Conservation (phyloP, 495 filamentous ascomycete species). For the Podospora tetraspora region DNA sequence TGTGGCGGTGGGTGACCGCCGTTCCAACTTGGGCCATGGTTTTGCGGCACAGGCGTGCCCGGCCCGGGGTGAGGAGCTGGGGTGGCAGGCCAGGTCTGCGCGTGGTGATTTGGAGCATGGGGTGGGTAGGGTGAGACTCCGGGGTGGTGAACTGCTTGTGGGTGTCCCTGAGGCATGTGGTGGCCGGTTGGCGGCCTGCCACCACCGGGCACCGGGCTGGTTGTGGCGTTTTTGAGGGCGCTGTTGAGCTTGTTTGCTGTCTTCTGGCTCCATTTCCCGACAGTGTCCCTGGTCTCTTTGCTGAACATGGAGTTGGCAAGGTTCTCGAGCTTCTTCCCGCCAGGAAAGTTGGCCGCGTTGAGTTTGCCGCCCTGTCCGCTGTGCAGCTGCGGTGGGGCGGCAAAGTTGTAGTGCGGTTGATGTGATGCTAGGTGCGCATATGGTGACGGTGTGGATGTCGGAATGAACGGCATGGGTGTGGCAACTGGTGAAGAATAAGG, state of each 20-base stretch:
- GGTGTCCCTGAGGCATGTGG: neutral
- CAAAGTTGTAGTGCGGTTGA: conserved; percentile 12
- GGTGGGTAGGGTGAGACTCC: neutral
- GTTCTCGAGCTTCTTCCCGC: conserved; percentile 17
- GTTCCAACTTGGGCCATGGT: neutral
- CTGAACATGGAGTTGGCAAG: conserved; percentile 25
- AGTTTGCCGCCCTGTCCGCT: neutral
- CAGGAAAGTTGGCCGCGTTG: neutral
- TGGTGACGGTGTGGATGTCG: neutral
- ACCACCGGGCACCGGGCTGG: conserved; percentile 14
- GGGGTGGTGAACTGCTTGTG: neutral
- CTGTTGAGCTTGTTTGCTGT: conserved; percentile 22
- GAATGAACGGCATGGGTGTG: neutral
- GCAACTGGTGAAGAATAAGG: neutral
- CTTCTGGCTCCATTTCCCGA: conserved; percentile 27
- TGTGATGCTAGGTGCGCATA: neutral
- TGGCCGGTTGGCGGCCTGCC: conserved; percentile 1
- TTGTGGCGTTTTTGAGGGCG: conserved; percentile 21
- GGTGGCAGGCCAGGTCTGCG: neutral
- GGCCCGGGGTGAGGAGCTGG: neutral
- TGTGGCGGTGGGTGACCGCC: neutral
- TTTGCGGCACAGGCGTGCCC: neutral
- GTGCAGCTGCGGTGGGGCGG: neutral
- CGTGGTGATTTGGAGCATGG: neutral
- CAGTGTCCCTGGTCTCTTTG: conserved; percentile 22